Evolutionary conservation across 2,329 filamentous ascomycete species (phyloP).

Genomic region (Diaporthe eres): DNA sequence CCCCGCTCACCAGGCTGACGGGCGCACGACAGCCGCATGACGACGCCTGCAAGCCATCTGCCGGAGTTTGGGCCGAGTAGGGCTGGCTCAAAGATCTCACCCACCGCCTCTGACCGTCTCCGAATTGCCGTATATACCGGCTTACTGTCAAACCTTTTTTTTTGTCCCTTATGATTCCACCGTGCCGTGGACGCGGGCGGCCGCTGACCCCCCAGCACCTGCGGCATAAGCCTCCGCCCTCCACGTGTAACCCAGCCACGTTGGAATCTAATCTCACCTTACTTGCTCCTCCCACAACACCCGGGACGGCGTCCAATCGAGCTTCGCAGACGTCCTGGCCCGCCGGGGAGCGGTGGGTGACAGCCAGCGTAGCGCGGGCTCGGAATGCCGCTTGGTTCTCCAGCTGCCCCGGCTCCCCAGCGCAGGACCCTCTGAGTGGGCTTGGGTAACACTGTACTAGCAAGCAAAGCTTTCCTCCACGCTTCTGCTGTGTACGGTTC

Average conservation of each 20-base stretch:
- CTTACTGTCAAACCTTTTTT: background rate
- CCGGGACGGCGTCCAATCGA: background rate
- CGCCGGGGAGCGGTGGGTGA: background rate
- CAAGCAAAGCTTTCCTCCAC: background rate
- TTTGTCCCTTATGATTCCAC: too few relatives aligned
- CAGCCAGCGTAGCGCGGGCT: background rate
- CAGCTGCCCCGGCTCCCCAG: background rate
- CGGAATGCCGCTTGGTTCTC: background rate
- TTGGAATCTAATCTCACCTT: background rate
- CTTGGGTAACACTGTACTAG: background rate
- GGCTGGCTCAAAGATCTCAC: constrained; percentile 20
- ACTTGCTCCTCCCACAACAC: background rate
- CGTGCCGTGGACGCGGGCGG: background rate
- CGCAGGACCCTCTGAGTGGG: background rate
- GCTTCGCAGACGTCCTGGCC: background rate
- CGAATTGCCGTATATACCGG: background rate
- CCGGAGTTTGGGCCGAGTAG: constrained; percentile 5
- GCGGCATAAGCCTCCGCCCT: constrained; percentile 18
- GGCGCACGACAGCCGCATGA: constrained; percentile 23
- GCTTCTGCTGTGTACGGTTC: background rate
- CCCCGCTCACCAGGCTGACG: background rate
- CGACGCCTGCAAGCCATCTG: constrained; percentile 3
- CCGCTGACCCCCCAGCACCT: background rate
- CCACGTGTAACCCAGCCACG: constrained; percentile 10
- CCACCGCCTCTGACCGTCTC: background rate